Base-by-base conservation (phyloP, 2,329 filamentous ascomycete genomes). In the Calonectria multiphialidica region DNA sequence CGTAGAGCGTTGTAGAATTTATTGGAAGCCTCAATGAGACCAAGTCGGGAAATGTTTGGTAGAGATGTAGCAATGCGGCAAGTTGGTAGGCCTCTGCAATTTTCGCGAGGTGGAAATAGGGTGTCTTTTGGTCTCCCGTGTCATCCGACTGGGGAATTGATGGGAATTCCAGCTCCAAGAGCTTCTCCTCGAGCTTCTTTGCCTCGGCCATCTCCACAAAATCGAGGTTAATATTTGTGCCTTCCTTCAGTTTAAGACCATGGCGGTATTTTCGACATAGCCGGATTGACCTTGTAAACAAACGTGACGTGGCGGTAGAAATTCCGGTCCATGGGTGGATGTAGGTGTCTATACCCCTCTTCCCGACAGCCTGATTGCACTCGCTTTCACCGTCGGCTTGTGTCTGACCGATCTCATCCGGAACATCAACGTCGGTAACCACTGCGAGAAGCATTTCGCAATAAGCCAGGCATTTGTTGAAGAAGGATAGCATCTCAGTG, bases 381-480 rank as follows among this genome's bases (percentile, higher is more conserved):
- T 45, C 37, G 5, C 15, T 30, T 23, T 55, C 64, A 18, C 40
- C 25, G 6, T 53, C 53, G 1, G 3, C 28, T 50, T 47, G 30
- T 5, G 57, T 33, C 15, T 21, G 30, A 2, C 3, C 10, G 2
- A n/a, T 3, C 4, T 62, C 40, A 6, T 45, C 30, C 12, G 13
- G 72, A 2, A 68, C 6, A 35, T 76, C 70, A 18, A 80, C 79
- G 61, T 84, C 82, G 8, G 78, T 79, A 0, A 86, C 83, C 0
- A 85, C 81, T 0, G 83, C 80, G 0, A 85, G 80, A 3, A 86
- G 77, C 84, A 86, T 86, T 66, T 86, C 84, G 75, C 83, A 85
- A 66, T 86, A 86, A 0, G 82, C 76, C 15, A 85, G 37, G 21
- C 84, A 84, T 45, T 83, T 81, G 33, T 83, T 82, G 68, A 86